Evolutionary conservation across 495 filamentous ascomycete species (phyloP), one percentile per base, ranked within the genome.

Genomic region (Xylaria palmicola): DNA sequence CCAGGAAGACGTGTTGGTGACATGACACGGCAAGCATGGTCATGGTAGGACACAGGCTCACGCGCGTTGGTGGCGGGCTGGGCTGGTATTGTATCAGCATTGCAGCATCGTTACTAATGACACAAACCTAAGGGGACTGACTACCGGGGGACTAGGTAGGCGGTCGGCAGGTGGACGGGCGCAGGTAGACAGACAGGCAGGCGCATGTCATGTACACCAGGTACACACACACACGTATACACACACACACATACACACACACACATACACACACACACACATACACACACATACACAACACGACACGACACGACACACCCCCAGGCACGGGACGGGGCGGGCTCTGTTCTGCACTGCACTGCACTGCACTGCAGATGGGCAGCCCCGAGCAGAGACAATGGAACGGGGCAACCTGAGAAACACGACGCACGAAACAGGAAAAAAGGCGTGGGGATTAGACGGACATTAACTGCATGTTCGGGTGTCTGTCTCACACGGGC

Each of bases 21-120:
- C 58, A 60, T 60, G 58, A 45, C 19, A 47, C n/a, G n/a, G 48
- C 44, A 59, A 49, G 34, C 43, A 49, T 7, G 15, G 27, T 37
- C 8, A 51, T 6, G 13, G 15, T 6, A 17, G 47, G 24, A 36
- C 40, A 30, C 41, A 47, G 37, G n/a, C n/a, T n/a, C 8, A 24
- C 44, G 43, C 32, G 43, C 50, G 41, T 49, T 59, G 56, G 56
- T 50, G 56, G 40, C 26, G 17, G 53, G 53, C 6, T 55, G 37
- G 34, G 27, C 53, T 40, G 40, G 41, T 36, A 37, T 58, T 58
- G 55, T 58, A 58, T 58, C 41, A 58, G 43, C 55, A 58, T 58
- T 49, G 55, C 43, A 39, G 32, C 55, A 58, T 58, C 22, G 55
- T 58, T 58, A 58, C 55, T 49, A 47, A 58, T 43, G 32, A 56